Evolutionary conservation across 768 basidiomycete species (phyloP).

Genomic region (Strobilomyces dryophilus): DNA sequence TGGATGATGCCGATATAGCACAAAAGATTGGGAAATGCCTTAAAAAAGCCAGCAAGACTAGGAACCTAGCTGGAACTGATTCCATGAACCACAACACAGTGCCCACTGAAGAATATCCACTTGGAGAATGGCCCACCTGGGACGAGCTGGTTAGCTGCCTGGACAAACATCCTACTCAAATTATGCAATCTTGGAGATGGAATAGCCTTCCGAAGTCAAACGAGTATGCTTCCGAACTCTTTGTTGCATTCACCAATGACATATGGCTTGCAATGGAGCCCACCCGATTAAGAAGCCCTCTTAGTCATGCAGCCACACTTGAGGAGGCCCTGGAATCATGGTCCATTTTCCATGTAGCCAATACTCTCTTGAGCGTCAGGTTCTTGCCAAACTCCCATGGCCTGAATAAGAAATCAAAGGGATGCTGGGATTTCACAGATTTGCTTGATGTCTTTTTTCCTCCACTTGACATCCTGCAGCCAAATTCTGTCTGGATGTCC

Average conservation of each 20-base stretch:
- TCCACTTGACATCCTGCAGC: neutral
- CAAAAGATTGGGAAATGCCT: neutral
- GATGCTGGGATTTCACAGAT: conserved; percentile 1
- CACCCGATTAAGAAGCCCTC: neutral
- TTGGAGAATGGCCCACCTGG: conserved; percentile 6
- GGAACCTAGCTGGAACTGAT: neutral
- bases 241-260: neutral
- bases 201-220: neutral
- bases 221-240: neutral
- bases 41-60: neutral
- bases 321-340: neutral
- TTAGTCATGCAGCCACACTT: neutral
- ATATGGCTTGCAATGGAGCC: conserved; percentile 2
- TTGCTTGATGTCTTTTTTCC: conserved; percentile 2
- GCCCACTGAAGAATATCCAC: neutral
- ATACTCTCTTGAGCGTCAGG: neutral
- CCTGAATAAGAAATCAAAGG: neutral
- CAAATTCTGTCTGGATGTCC: neutral
- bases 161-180: neutral
- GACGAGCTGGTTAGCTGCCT: neutral
- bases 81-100: neutral
- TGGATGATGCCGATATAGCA: neutral
- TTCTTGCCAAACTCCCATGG: conserved; percentile 7
- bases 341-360: neutral
- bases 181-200: neutral